Base-by-base conservation (phyloP, 768 basidiomycete genomes). In the Phaffia tasmanica region DNA sequence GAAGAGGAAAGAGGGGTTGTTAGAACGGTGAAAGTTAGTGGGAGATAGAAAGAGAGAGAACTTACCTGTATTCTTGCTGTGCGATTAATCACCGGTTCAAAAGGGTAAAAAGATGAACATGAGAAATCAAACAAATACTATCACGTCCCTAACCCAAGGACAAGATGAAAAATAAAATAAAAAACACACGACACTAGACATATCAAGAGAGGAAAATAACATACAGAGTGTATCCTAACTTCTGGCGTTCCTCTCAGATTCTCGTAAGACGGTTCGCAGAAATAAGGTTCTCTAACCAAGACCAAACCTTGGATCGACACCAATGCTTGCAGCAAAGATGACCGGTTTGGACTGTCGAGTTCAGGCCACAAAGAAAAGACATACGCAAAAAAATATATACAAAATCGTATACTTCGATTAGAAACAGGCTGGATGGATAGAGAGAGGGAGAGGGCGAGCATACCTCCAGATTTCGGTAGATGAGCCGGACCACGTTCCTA, bases 301-400 rank as follows among this genome's bases (percentile, higher is more conserved):
- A 97, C 92, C 9, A 94, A 80, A 15, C 90, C 92, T 74, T 94
- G 93, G 55, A 95, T 93, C 35, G 90, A 93, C 23, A 97, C 88
- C 62, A 95, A 83, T 0, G 89, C 88, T 76, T 97, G 92, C 21
- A 97, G 81, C 29, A 97, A 78, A 19, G 89, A 93, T 1, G 90
- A 94, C 55, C 87, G 81, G 47, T 83, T 79, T 0, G 89, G 80
- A 71, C 82, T 75, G 62, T 4, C 23, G 19, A 7, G 18, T 23
- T 29, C 65, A 50, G 70, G 65, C 60, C 23, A 35, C n/a, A 55
- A 19, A 15, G 54, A 9, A 56, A 23, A 9, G 54, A 23, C n/a
- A 14, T 47, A 57, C 1, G 21, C 21, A 46, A 15, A 4, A 29
- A 25, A 29, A 64, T 29, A 46, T 14, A n/a, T 8, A 16, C 5